Evolutionary conservation across 768 basidiomycete genomes (phyloP).

Genomic region (Royoungia palumana): DNA sequence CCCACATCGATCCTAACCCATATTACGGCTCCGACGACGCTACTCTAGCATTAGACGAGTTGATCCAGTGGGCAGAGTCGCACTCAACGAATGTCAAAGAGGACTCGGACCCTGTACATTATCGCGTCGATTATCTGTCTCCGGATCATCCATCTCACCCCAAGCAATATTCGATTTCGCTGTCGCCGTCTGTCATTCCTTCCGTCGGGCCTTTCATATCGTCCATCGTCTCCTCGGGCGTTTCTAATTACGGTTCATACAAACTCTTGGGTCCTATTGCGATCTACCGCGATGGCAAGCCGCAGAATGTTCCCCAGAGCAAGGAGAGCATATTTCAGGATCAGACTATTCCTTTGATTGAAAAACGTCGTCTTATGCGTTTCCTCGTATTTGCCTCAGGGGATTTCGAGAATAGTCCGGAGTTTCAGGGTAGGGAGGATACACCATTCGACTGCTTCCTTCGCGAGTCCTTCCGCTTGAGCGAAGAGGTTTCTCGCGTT

Average conservation of each 20-base stretch:
- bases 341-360: conserved; percentile 67
- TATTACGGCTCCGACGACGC: conserved; percentile 88
- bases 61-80: conserved; percentile 62
- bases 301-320: conserved; percentile 76
- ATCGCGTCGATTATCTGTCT: conserved; percentile 40
- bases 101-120: conserved; percentile 8
- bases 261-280: conserved; percentile 72
- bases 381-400: conserved; percentile 79
- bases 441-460: conserved; percentile 63
- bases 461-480: conserved; percentile 58
- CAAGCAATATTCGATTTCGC: conserved; percentile 80
- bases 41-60: conserved; percentile 76
- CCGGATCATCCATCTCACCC: conserved; percentile 47
- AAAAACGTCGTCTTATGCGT: conserved; percentile 91
- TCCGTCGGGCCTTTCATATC: conserved; percentile 77
- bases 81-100: conserved; percentile 22
- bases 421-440: conserved; percentile 54
- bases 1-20: conserved; percentile 79
- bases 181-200: conserved; percentile 80
- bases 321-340: conserved; percentile 94
- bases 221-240: conserved; percentile 75
- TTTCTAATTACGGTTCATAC: conserved; percentile 89
- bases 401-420: conserved; percentile 64
- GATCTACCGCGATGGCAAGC: conserved; percentile 47
- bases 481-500: conserved; percentile 50